Percentiles rank a stretch among this genome's conserved stretches.
These are phyloP conservation scores for Pestalotiopsis sp. DNA, from an alignment of 2,329 filamentous ascomycete species.

Conservation along the genomic window DNA sequence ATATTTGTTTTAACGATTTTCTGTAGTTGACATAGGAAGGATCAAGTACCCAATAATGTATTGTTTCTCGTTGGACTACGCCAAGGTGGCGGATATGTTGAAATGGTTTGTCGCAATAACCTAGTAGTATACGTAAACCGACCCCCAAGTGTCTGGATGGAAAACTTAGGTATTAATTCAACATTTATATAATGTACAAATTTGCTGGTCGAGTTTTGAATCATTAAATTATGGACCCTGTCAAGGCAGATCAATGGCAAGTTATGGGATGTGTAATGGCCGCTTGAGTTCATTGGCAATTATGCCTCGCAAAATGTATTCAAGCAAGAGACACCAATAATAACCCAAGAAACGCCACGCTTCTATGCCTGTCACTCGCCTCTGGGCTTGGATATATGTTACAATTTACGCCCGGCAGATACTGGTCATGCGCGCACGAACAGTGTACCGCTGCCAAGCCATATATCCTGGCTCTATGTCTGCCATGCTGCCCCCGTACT, in stretches of 20 bases:
- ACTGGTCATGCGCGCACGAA: neutral
- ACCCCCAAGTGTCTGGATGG: too few relatives aligned
- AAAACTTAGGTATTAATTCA: too few relatives aligned
- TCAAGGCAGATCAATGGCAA: neutral
- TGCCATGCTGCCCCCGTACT: conserved; percentile 66
- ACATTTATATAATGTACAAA: too few relatives aligned
- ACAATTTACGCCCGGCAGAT: neutral
- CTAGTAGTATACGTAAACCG: too few relatives aligned
- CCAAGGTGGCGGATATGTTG: too few relatives aligned
- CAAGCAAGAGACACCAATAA: neutral
- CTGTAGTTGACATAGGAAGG: too few relatives aligned
- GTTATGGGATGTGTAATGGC: neutral
- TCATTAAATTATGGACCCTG: neutral
- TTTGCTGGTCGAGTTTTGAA: neutral
- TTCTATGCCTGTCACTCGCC: neutral
- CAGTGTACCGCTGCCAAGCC: neutral
- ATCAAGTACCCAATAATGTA: too few relatives aligned
- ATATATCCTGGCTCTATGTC: conserved; percentile 12
- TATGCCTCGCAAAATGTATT: neutral
- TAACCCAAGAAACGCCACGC: conserved; percentile 9
- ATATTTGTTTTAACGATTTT: too few relatives aligned
- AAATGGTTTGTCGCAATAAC: too few relatives aligned
- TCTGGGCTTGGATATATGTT: neutral
- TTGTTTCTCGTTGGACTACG: too few relatives aligned
- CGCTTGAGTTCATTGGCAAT: neutral